Conservation (phyloP, 176 grass and related monocot species). For the Aegilops tauschii region DNA sequence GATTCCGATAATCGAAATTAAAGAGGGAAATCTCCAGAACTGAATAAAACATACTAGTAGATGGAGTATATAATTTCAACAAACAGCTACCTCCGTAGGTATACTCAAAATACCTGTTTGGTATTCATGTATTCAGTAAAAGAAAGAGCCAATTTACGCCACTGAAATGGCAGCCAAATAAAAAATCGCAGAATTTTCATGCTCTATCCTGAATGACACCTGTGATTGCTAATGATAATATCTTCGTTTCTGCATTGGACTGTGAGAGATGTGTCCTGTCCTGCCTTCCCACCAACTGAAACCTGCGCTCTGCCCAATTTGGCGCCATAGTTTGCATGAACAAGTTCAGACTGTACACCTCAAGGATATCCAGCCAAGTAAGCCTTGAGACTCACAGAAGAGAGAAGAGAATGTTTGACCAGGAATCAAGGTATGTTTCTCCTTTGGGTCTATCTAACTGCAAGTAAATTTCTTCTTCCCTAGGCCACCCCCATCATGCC, state of each 20-base stretch:
- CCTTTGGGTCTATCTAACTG: background rate
- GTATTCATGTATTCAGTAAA: background rate
- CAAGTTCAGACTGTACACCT: background rate
- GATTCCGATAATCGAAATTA: background rate
- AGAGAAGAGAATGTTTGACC: conserved; percentile 25
- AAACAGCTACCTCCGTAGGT: background rate
- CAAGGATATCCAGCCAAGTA: background rate
- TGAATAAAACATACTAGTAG: background rate
- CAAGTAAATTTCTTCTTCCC: conserved; percentile 59
- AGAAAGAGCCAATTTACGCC: background rate
- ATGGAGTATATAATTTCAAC: background rate
- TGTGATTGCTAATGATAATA: background rate
- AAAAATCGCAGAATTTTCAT: conserved; percentile 7
- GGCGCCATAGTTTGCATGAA: background rate
- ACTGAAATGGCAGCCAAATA: background rate
- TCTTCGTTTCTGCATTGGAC: background rate
- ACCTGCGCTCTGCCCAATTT: background rate
- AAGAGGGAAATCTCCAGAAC: background rate
- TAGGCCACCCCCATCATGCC: conserved; percentile 65
- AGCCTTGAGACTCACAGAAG: background rate
- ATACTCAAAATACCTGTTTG: background rate
- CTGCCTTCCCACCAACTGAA: too few relatives aligned
- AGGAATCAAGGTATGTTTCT: conserved; percentile 41
- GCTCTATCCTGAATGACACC: background rate
- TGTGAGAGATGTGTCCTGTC: too few relatives aligned